These are phyloP conservation scores for Tolypocladium sp. DNA, from an alignment of 2,329 filamentous ascomycete species.

Conservation along the genomic window DNA sequence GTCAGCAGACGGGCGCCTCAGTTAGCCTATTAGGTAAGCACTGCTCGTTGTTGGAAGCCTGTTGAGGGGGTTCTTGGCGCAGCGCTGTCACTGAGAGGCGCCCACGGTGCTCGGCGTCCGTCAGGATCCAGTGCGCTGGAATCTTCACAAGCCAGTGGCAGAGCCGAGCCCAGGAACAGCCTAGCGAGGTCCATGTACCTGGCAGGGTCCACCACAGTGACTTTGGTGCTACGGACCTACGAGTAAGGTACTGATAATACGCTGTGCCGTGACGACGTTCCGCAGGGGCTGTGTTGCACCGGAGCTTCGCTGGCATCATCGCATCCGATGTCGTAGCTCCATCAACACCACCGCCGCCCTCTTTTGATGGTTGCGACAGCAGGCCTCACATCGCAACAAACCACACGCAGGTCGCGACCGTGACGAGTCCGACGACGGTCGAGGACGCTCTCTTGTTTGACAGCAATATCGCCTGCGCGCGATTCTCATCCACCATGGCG, in stretches of 20 bases:
- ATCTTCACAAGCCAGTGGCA: background rate
- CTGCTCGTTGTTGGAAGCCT: background rate
- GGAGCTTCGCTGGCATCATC: slow-evolving; percentile 4
- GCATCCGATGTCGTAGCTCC: background rate
- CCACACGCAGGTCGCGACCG: background rate
- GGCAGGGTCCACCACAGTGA: background rate
- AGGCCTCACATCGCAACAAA: background rate
- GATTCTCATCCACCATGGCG: slow-evolving; percentile 19
- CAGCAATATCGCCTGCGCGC: background rate
- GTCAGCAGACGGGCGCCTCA: background rate
- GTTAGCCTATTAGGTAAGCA: background rate
- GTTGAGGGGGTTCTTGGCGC: background rate
- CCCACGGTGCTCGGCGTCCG: too few relatives aligned
- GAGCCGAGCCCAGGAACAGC: background rate
- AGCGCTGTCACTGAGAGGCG: too few relatives aligned
- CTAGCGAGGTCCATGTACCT: background rate
- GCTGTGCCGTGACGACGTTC: background rate
- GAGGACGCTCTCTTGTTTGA: background rate
- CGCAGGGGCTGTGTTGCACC: background rate
- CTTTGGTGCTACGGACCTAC: too few relatives aligned
- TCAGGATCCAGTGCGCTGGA: background rate
- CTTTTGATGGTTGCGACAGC: background rate
- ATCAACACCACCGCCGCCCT: background rate
- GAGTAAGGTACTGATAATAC: too few relatives aligned
- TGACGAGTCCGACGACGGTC: background rate